These are phyloP conservation scores for Mycena kentingensis DNA, from an alignment of 768 basidiomycete species.

Conservation along the genomic window DNA sequence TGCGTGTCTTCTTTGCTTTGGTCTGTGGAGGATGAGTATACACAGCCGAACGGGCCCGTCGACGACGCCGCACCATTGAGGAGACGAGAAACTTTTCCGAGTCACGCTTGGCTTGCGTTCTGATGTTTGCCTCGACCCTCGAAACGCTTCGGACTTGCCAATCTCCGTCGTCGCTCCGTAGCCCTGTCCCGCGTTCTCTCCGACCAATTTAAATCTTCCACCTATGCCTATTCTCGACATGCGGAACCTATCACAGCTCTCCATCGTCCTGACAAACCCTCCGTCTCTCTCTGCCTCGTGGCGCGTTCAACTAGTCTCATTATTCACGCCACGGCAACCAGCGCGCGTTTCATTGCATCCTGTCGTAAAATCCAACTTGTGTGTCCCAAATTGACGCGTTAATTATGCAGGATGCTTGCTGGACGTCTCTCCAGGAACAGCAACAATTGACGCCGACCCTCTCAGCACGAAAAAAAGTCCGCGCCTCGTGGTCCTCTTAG, in stretches of 20 bases:
- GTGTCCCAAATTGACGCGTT: background rate
- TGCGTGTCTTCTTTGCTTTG: constrained; percentile 90
- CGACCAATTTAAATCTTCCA: background rate
- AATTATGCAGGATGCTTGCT: no score
- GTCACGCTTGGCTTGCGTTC: no score
- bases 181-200: background rate
- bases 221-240: background rate
- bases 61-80: no score
- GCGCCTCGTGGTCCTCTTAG: background rate
- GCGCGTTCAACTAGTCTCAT: background rate
- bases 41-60: background rate
- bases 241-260: background rate
- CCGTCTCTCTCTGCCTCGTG: constrained; percentile 1
- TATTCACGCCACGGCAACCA: background rate
- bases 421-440: background rate
- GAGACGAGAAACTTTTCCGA: no score
- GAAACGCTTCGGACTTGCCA: background rate
- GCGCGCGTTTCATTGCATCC: background rate
- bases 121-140: no score
- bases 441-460: no score
- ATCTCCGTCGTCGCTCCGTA: background rate
- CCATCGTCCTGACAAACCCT: background rate
- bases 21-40: constrained; percentile 54
- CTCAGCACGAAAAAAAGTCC: background rate
- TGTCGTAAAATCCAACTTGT: background rate